These are phyloP conservation scores for Chrysopogon serrulatus DNA, from an alignment of 176 grass and related monocot genomes.

Conservation along the genomic window DNA sequence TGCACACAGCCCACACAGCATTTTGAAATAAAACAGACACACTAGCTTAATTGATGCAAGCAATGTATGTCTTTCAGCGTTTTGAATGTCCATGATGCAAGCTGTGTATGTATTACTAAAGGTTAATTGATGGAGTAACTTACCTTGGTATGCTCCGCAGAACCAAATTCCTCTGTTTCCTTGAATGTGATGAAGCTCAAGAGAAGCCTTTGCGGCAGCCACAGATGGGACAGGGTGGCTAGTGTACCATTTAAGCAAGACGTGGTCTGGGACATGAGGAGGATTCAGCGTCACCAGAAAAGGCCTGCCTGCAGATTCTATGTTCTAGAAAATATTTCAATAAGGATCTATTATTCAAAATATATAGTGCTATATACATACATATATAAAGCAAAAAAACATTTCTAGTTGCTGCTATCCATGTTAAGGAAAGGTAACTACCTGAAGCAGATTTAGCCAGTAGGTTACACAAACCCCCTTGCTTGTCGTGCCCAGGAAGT, in stretches of 20 bases:
- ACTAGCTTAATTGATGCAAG: background rate
- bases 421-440: slow-evolving; percentile 12
- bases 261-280: slow-evolving; percentile 49
- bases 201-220: slow-evolving; percentile 67
- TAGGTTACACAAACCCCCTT: slow-evolving; percentile 75
- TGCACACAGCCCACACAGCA: background rate
- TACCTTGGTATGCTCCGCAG: slow-evolving; percentile 89
- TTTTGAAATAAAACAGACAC: background rate
- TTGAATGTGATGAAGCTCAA: slow-evolving; percentile 66
- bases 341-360: background rate
- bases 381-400: background rate
- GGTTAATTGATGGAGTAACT: background rate
- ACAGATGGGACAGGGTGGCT: slow-evolving; percentile 85
- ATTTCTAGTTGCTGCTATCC: background rate
- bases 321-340: slow-evolving; percentile 51
- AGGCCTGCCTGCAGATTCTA: slow-evolving; percentile 44
- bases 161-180: slow-evolving; percentile 82
- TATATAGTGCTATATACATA: background rate
- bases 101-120: background rate
- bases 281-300: slow-evolving; percentile 88
- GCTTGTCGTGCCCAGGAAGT: slow-evolving; percentile 67
- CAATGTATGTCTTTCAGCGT: background rate
- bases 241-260: slow-evolving; percentile 74
- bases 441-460: slow-evolving; percentile 93
- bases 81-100: background rate